phyloP scores from a whole-genome alignment of 176 grass and related monocot species.

The Phoenix dactylifera region DNA sequence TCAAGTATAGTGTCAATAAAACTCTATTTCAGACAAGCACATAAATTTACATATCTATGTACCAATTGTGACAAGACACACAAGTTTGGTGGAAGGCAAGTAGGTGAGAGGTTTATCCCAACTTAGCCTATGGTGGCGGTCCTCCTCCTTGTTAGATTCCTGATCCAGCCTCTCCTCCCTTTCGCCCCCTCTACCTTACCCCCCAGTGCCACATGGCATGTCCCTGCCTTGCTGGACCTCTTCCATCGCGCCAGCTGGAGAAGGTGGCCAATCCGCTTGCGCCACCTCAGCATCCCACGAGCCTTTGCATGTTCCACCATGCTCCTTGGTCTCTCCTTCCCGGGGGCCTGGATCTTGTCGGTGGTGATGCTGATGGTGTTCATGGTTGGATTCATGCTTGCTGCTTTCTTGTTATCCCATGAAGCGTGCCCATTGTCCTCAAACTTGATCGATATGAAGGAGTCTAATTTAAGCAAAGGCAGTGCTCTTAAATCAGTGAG shows the following conservation, averaged over 20 bases:
- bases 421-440: slow-evolving; percentile 79
- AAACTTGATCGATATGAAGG: slow-evolving; percentile 96
- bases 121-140: slow-evolving; percentile 1
- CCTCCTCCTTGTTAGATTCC: slow-evolving; percentile 50
- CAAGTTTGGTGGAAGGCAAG: no score
- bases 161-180: slow-evolving; percentile 44
- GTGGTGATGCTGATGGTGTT: neutral
- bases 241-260: slow-evolving; percentile 73
- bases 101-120: no score
- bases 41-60: no score
- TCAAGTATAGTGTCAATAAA: no score
- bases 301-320: slow-evolving; percentile 45
- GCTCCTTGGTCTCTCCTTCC: neutral
- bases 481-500: neutral
- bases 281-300: slow-evolving; percentile 52
- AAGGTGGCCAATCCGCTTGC: slow-evolving; percentile 59
- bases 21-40: no score
- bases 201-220: slow-evolving; percentile 26
- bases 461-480: slow-evolving; percentile 27
- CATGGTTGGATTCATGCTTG: neutral
- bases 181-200: slow-evolving; percentile 7
- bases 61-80: no score
- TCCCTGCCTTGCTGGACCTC: slow-evolving; percentile 33
- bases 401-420: slow-evolving; percentile 32
- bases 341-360: neutral